Percentiles rank a stretch among this genome's conserved stretches.
These are phyloP conservation scores for Emiliania huxleyi DNA, from an alignment of 78 protist species.

Conservation along the genomic window DNA sequence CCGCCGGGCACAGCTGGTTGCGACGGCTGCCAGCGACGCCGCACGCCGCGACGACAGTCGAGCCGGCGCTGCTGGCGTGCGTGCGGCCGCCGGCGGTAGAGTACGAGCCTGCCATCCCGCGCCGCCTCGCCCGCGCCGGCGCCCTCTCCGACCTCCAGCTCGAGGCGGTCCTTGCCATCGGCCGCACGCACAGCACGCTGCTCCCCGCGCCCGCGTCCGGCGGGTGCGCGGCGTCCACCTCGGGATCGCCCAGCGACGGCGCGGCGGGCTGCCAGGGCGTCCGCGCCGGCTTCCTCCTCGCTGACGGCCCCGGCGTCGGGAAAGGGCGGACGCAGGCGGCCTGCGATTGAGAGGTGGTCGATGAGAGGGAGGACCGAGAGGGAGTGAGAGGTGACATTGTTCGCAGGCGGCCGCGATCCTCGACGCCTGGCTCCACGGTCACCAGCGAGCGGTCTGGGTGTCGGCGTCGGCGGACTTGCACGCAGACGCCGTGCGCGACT, in stretches of 20 bases:
- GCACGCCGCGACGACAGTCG: not conserved
- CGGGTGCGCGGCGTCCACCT: too few relatives aligned
- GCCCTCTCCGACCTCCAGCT: conserved; percentile 28
- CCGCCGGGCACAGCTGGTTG: too few relatives aligned
- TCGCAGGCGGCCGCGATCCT: conserved; percentile 28
- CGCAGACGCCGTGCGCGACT: conserved; percentile 31
- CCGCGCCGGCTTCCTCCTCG: conserved; percentile 34
- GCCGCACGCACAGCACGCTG: not conserved
- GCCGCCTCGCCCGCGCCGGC: not conserved
- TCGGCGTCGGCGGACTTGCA: conserved; percentile 10
- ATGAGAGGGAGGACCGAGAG: too few relatives aligned
- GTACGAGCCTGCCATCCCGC: not conserved
- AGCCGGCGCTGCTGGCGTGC: not conserved
- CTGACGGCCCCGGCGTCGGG: conserved; percentile 46
- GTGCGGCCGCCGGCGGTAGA: not conserved
- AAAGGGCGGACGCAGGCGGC: conserved; percentile 37
- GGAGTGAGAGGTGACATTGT: too few relatives aligned
- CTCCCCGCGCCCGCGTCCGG: too few relatives aligned
- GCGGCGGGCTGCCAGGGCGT: not conserved
- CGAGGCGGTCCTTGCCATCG: conserved; percentile 11
- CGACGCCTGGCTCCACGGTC: not conserved
- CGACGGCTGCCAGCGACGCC: too few relatives aligned
- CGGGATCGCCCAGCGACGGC: too few relatives aligned
- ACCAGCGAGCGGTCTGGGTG: not conserved
- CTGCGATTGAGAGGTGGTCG: too few relatives aligned